Conservation (phyloP, 192 early-diverging fungal species). For the Entomortierella beljakovae region DNA sequence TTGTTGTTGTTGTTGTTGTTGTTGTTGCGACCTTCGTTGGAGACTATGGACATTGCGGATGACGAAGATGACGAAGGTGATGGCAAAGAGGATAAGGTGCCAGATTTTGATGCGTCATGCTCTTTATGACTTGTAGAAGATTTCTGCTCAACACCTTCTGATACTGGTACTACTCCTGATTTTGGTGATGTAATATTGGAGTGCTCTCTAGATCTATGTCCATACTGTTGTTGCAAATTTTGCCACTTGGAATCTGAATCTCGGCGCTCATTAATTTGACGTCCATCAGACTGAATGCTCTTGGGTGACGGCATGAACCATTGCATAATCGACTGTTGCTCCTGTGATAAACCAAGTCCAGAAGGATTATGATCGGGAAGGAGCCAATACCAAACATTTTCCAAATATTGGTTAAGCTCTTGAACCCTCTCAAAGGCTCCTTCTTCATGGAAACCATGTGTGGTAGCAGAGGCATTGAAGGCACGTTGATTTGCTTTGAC, state of each 20-base stretch:
- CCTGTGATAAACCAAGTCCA: background rate
- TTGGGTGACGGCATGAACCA: conserved; percentile 39
- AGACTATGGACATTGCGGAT: background rate
- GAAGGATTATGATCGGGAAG: conserved; percentile 23
- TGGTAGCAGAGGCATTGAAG: conserved; percentile 49
- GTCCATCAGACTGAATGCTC: conserved; percentile 35
- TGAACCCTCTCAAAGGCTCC: conserved; percentile 43
- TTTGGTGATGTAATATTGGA: background rate
- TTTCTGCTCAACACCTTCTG: background rate
- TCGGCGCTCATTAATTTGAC: conserved; percentile 33
- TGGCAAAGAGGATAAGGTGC: conserved; percentile 9
- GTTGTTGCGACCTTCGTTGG: background rate
- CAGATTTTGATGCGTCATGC: background rate
- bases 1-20: background rate
- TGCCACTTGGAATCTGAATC: background rate
- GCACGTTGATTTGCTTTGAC: conserved; percentile 51
- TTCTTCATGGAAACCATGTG: conserved; percentile 47
- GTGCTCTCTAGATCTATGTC: background rate
- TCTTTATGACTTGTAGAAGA: background rate
- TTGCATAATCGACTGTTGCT: conserved; percentile 35
- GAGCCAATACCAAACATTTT: conserved; percentile 42
- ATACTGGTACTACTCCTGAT: too few relatives aligned
- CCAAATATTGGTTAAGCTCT: conserved; percentile 44
- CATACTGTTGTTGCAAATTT: background rate
- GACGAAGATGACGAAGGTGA: conserved; percentile 15